Evolutionary conservation across 1,284 basidiomycete genomes (phyloP).

Genomic region (Kwoniella shivajii): DNA sequence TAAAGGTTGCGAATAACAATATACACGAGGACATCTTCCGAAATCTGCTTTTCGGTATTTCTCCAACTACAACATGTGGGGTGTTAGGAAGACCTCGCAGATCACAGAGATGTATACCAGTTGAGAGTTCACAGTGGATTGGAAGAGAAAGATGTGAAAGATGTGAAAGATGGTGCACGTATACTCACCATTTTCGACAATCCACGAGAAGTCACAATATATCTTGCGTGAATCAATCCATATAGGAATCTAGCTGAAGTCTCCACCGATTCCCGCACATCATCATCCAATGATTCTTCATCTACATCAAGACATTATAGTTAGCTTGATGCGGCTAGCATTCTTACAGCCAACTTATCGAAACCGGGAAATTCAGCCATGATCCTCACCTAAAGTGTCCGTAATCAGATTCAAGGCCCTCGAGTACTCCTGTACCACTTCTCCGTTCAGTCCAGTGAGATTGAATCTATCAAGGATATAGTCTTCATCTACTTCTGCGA

Average conservation of each 20-base stretch:
- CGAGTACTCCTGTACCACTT: slow-evolving; percentile 85
- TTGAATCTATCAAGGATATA: slow-evolving; percentile 99
- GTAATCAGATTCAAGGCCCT: slow-evolving; percentile 96
- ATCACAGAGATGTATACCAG: neutral
- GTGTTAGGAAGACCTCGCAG: too few species aligned
- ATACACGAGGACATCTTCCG: slow-evolving; percentile 89
- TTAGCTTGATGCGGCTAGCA: too few species aligned
- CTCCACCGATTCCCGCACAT: slow-evolving; percentile 64
- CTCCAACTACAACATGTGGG: slow-evolving; percentile 66
- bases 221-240: slow-evolving; percentile 93
- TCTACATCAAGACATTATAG: slow-evolving; percentile 28
- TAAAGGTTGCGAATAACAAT: slow-evolving; percentile 87
- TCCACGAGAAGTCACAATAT: slow-evolving; percentile 91
- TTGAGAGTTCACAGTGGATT: neutral
- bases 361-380: neutral
- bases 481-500: slow-evolving; percentile 98
- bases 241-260: slow-evolving; percentile 87
- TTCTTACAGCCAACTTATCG: neutral
- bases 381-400: slow-evolving; percentile 69
- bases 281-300: slow-evolving; percentile 58
- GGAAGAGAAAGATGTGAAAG: neutral
- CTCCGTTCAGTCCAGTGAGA: slow-evolving; percentile 93
- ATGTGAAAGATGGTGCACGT: neutral
- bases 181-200: slow-evolving; percentile 86
- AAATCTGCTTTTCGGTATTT: slow-evolving; percentile 98